Evolutionary conservation across 2,329 filamentous ascomycete species (phyloP).

Genomic region (Neofusicoccum ribis): DNA sequence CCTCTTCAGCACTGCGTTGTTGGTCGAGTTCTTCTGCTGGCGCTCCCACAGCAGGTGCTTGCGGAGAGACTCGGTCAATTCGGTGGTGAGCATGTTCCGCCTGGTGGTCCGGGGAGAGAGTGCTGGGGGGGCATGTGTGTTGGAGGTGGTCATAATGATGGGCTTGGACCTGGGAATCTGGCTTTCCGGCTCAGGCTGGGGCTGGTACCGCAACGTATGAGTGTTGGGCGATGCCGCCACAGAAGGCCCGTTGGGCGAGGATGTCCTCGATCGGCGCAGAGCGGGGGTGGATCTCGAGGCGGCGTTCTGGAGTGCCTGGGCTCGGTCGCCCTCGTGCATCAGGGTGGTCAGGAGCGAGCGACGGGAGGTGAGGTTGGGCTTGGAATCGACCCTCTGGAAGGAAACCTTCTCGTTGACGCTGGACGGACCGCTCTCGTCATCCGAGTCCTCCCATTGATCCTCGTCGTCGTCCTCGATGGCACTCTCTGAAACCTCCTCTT

Average conservation of each 20-base stretch:
- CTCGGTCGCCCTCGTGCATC: constrained; percentile 77
- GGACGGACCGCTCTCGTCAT: constrained; percentile 76
- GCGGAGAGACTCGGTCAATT: constrained; percentile 88
- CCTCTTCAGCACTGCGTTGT: constrained; percentile 84
- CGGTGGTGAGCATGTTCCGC: constrained; percentile 92
- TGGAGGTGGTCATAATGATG: constrained; percentile 72
- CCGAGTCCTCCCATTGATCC: constrained; percentile 59
- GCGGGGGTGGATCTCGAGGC: constrained; percentile 59
- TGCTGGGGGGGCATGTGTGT: constrained; percentile 65
- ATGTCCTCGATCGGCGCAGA: constrained; percentile 62
- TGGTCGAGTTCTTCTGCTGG: constrained; percentile 88
- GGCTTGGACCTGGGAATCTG: constrained; percentile 72
- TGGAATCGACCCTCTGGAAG: constrained; percentile 90
- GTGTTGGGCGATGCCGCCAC: constrained; percentile 59
- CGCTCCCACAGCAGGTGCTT: constrained; percentile 93
- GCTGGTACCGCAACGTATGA: constrained; percentile 30
- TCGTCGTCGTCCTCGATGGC: constrained; percentile 63
- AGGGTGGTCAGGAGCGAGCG: constrained; percentile 87
- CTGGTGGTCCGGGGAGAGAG: constrained; percentile 89
- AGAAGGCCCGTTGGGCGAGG: constrained; percentile 67
- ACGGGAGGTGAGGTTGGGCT: constrained; percentile 78
- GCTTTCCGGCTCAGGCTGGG: constrained; percentile 51
- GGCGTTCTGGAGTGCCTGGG: constrained; percentile 66
- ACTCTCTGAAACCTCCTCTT: constrained; percentile 53
- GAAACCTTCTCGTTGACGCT: constrained; percentile 77